Base-by-base conservation (phyloP, 768 basidiomycete species). In the Phlebiopsis gigantea region DNA sequence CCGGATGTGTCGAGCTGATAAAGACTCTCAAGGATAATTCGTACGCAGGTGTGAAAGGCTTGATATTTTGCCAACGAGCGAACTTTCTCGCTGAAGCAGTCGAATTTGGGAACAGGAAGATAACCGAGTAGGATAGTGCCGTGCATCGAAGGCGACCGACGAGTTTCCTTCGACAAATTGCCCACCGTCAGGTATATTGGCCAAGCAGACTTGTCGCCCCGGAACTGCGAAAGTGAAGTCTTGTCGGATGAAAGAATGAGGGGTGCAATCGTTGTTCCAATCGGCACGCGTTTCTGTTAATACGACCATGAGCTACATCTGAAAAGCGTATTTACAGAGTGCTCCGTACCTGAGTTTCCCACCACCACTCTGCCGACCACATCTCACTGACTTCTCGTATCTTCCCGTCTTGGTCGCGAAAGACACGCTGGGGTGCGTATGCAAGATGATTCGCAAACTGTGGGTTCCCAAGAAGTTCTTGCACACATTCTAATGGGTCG, bases 241-340 rank as follows among this genome's bases (percentile, higher is more conserved):
- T 78, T 79, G 64, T 81, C 77, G 0, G 76, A 69, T 0, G 76
- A 70, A 1, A 81, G 61, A 22, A 80, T 77, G 5, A 81, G 49
- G 0, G 77, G 78, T 0, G 74, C 61, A 4, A 53, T 61, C 1
- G 53, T 67, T 30, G 26, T 78, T 65, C 1, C 74, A 46, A 42
- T 10, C 39, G 66, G 55, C 47, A 64, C 14, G 55, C 57, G 8
- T 15, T 4, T 31, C 58, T 64, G 29, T 57, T 8, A 1, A 15
- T 44, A 19, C n/a, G 56, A 53, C 29, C 1, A 57, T 12, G 55
- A 58, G n/a, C 46, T 30, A n/a, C 43, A n/a, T 8, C n/a, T 6
- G 24, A 58, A 7, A 34, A 14, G 31, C 14, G n/a, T 8, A 7
- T 44, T 6, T 44, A 8, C 43, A 44, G 31, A 34, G 7, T 7